phyloP scores from a whole-genome alignment of 2,329 filamentous ascomycete species.

The Chaetomium sp. region DNA sequence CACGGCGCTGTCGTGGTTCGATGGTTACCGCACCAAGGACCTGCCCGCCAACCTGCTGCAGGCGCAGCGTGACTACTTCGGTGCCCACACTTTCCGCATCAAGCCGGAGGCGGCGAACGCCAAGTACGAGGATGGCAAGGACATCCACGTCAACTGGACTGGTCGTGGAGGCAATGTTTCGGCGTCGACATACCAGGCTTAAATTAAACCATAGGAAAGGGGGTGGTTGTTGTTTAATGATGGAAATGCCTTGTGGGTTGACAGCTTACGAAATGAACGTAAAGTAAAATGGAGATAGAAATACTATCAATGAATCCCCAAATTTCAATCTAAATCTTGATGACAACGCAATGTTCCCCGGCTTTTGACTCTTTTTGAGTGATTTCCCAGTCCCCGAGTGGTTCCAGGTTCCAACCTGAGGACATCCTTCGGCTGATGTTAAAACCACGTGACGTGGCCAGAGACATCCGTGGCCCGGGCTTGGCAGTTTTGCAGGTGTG shows the following conservation, averaged over 20 bases:
- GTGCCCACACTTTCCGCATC: conserved; percentile 86
- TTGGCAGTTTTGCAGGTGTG: not conserved
- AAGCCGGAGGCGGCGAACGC: conserved; percentile 77
- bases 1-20: conserved; percentile 97
- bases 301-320: conserved; percentile 7
- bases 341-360: not conserved
- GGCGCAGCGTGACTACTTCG: conserved; percentile 99
- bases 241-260: conserved; percentile 7
- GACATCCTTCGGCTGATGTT: not conserved
- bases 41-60: conserved; percentile 97
- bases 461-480: not conserved
- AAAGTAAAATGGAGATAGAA: conserved; percentile 22
- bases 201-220: conserved; percentile 46
- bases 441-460: conserved; percentile 13
- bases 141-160: conserved; percentile 99
- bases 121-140: conserved; percentile 80
- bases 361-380: not conserved
- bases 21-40: conserved; percentile 96
- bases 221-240: conserved; percentile 18
- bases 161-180: conserved; percentile 96
- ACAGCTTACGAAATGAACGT: conserved; percentile 10
- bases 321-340: not conserved
- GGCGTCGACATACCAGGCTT: conserved; percentile 96
- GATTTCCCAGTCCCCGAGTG: not conserved
- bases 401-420: not conserved